Evolutionary conservation across 2,329 filamentous ascomycete genomes (phyloP).

Genomic region (Zymoseptoria pseudotritici): DNA sequence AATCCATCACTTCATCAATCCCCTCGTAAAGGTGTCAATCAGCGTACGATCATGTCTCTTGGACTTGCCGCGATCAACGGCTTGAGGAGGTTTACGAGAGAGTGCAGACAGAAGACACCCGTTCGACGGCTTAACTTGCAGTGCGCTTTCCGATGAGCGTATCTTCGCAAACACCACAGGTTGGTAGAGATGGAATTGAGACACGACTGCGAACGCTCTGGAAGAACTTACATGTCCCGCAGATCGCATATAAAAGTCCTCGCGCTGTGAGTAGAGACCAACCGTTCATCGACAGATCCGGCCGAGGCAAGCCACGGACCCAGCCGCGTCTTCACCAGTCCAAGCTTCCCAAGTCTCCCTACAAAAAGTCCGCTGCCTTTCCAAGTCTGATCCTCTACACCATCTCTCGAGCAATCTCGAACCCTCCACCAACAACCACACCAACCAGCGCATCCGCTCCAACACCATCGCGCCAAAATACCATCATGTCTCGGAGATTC

Average conservation of each 20-base stretch:
- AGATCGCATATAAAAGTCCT: neutral
- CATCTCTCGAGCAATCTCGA: neutral
- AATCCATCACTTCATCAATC: no score
- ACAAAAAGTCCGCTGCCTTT: neutral
- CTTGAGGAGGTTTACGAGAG: no score
- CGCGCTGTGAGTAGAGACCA: neutral
- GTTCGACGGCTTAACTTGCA: no score
- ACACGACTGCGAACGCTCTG: no score
- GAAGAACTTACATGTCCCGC: neutral
- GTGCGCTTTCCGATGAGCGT: no score
- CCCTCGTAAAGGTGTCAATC: no score
- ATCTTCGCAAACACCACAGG: no score
- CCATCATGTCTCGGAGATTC: neutral
- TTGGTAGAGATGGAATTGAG: no score
- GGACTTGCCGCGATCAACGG: no score
- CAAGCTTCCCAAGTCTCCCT: neutral
- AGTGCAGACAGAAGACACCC: no score
- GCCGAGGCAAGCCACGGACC: neutral
- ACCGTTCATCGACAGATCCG: neutral
- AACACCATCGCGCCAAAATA: neutral
- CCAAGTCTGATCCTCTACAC: neutral
- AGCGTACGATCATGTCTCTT: no score
- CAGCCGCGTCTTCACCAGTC: neutral
- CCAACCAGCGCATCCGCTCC: neutral
- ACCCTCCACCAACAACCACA: neutral